Percentiles rank a stretch among this genome's conserved stretches.
phyloP scores from a whole-genome alignment of 345 rosid species.

The Limnanthes douglasii region DNA sequence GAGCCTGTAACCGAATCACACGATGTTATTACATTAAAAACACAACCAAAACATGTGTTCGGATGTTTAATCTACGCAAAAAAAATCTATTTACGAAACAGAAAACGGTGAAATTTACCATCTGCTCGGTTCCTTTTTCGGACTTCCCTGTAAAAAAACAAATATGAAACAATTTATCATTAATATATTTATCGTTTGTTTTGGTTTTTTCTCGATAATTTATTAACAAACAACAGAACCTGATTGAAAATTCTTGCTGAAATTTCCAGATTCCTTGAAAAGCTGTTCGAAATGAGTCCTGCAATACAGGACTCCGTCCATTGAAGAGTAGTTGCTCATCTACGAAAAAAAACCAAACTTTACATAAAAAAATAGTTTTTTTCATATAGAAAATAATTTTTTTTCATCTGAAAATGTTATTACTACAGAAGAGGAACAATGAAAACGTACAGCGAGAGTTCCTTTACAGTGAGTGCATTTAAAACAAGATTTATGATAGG shows the following conservation, averaged over 20 bases:
- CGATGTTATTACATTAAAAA: background rate
- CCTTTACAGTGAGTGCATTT: conserved; percentile 95
- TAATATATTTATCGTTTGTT: too few species aligned
- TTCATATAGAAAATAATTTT: too few species aligned
- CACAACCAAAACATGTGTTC: background rate
- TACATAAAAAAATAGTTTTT: too few species aligned
- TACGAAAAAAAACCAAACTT: conserved; percentile 6
- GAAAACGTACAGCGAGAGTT: conserved; percentile 50
- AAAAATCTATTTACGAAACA: background rate
- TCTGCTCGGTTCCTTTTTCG: conserved; percentile 38
- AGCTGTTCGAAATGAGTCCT: conserved; percentile 90
- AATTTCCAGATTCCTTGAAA: conserved; percentile 95
- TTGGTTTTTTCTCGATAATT: too few species aligned
- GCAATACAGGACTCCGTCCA: conserved; percentile 95
- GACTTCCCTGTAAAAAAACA: conserved; percentile 20
- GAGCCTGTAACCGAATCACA: conserved; percentile 21
- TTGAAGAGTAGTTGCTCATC: conserved; percentile 95
- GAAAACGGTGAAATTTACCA: conserved; percentile 17
- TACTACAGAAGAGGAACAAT: too few species aligned
- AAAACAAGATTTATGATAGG: conserved; percentile 87
- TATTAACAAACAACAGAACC: conserved; percentile 13
- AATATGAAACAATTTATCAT: background rate
- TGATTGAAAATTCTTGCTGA: conserved; percentile 78
- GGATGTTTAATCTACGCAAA: too few species aligned
- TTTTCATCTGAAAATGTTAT: too few species aligned